Evolutionary conservation across 1,284 basidiomycete species (phyloP).

Genomic region (Amylostereum chailletii): DNA sequence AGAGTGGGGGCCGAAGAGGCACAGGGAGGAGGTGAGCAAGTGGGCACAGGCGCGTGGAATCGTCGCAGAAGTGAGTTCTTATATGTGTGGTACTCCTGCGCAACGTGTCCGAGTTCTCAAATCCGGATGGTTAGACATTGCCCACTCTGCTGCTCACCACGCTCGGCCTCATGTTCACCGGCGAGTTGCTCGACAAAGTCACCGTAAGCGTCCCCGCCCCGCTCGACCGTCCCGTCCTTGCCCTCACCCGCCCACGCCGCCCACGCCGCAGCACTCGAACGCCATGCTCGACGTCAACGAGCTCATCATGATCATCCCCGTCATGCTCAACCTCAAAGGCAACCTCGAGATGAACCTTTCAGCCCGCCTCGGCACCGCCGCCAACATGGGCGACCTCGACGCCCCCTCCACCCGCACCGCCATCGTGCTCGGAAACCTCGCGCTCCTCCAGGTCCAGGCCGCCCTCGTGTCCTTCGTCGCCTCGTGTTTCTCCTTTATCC

Average conservation of each 20-base stretch:
- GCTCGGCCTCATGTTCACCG: constrained; percentile 75
- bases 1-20: constrained; percentile 18
- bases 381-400: constrained; percentile 87
- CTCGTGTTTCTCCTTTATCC: constrained; percentile 68
- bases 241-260: background rate
- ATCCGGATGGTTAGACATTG: constrained; percentile 41
- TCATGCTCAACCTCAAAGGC: constrained; percentile 92
- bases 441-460: constrained; percentile 90
- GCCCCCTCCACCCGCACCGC: constrained; percentile 52
- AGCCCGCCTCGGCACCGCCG: constrained; percentile 67
- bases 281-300: constrained; percentile 90
- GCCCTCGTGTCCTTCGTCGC: constrained; percentile 85
- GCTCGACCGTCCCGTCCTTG: background rate
- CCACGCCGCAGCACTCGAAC: constrained; percentile 64
- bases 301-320: constrained; percentile 94
- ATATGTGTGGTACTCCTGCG: no score
- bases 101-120: background rate
- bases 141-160: constrained; percentile 69
- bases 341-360: constrained; percentile 94
- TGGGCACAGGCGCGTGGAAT: constrained; percentile 53
- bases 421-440: constrained; percentile 78
- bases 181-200: constrained; percentile 80
- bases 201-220: constrained; percentile 43
- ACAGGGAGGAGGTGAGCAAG: constrained; percentile 8
- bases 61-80: constrained; percentile 49